Evolutionary conservation across 2,329 filamentous ascomycete species (phyloP), one percentile per base, ranked within the genome.

Genomic region (Fusarium nygamai): DNA sequence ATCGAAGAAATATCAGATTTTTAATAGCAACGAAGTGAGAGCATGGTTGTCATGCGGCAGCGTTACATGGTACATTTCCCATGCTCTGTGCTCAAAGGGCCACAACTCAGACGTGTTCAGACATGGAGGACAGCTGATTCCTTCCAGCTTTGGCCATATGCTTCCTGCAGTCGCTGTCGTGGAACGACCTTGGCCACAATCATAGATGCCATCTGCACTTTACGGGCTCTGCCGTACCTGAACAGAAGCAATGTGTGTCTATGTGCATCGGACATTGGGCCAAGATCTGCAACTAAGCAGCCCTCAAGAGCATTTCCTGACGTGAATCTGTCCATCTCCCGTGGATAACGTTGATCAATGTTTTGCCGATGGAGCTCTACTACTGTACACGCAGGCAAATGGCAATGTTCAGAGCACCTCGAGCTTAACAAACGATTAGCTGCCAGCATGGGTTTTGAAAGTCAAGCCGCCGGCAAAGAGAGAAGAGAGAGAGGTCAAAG

Each of bases 171-270:
- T 44, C 47, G 65, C 34, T 61, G 73, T 66, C 46, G 56, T 73
- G 60, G 61, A 76, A 76, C 72, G 16, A 64, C 54, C 41, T 58
- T 44, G 65, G 44, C 43, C 57, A 59, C 59, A 64, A 53, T 61
- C 61, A 59, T 54, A 64, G 54, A 65, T 50, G 56, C 65, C 63
- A 73, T 75, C 53, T 76, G 71, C 71, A 69, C 59, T 62, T 67
- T 75, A 69, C 60, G 71, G 71, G 65, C 61, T 76, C 61, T 66
- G 60, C 44, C 62, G 61, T 72, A 44, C 71, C 58, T 63, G 44
- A 38, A 73, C 59, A 60, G 41, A 61, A 64, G 43, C 50, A 69
- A 67, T 60, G 48, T 58, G 53, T 63, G 69, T 50, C 46, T 44
- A 47, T 63, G 48, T 38, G 58, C 47, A 64, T 64, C 63, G 59